Evolutionary conservation across 2,329 filamentous ascomycete species (phyloP).

Genomic region (Fonsecaea pugnacius): DNA sequence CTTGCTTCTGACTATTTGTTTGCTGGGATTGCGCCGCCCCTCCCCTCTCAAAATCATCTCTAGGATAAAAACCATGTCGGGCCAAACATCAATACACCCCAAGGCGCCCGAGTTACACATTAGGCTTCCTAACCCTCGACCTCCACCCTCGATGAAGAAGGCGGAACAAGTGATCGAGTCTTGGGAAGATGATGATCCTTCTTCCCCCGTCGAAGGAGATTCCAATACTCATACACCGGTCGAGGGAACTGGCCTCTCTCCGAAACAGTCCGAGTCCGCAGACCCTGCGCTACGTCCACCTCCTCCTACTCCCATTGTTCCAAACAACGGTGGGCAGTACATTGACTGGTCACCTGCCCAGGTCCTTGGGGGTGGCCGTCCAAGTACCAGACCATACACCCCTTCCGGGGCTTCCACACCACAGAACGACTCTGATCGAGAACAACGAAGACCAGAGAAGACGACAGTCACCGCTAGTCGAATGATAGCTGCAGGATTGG

Average conservation of each 20-base stretch:
- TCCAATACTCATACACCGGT: conserved; percentile 29
- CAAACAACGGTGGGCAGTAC: conserved; percentile 19
- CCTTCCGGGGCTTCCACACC: conserved; percentile 26
- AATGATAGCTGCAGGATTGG: conserved; percentile 86
- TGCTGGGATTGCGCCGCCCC: neutral
- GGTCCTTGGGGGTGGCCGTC: conserved; percentile 32
- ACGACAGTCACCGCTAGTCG: conserved; percentile 87
- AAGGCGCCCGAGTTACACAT: conserved; percentile 32
- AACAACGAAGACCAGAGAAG: conserved; percentile 73
- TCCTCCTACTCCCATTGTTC: conserved; percentile 69
- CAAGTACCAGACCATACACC: conserved; percentile 22
- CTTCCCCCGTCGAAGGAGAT: conserved; percentile 38
- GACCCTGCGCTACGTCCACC: conserved; percentile 53
- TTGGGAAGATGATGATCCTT: conserved; percentile 61
- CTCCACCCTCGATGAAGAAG: conserved; percentile 41
- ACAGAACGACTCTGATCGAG: conserved; percentile 23
- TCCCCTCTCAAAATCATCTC: neutral
- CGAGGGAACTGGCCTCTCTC: conserved; percentile 24
- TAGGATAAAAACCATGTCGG: conserved; percentile 6
- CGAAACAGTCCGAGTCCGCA: conserved; percentile 32
- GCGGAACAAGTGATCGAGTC: conserved; percentile 63
- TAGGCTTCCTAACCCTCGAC: conserved; percentile 35
- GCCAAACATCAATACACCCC: conserved; percentile 29
- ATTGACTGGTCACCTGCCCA: conserved; percentile 34
- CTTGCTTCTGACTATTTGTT: conserved; percentile 11